phyloP scores from a whole-genome alignment of 1,284 basidiomycete genomes.

The Fomitopsis schrenkii region DNA sequence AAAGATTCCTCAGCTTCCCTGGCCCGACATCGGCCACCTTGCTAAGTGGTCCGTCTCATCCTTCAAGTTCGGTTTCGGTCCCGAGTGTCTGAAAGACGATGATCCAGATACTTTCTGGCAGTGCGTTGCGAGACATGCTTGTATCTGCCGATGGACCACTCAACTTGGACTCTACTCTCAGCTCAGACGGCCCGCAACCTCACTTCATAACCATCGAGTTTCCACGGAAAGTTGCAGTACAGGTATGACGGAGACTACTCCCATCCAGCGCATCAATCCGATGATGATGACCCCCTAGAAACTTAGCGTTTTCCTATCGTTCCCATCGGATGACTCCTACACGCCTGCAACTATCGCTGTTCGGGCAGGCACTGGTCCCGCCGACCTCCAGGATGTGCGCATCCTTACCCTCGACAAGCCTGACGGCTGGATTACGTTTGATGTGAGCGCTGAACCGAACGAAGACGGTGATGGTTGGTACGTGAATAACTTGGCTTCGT shows the following conservation, averaged over 20 bases:
- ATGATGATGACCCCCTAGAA: constrained; percentile 49
- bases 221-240: constrained; percentile 84
- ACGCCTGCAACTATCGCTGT: constrained; percentile 91
- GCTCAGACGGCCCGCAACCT: constrained; percentile 96
- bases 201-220: constrained; percentile 96
- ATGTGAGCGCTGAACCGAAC: constrained; percentile 74
- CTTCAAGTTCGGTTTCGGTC: constrained; percentile 95
- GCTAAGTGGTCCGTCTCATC: constrained; percentile 98
- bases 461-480: constrained; percentile 76
- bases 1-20: constrained; percentile 49
- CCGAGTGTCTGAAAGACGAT: constrained; percentile 85
- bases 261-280: not conserved
- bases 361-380: constrained; percentile 87
- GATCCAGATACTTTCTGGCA: constrained; percentile 98
- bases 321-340: constrained; percentile 91
- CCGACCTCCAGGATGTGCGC: constrained; percentile 92
- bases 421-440: constrained; percentile 93
- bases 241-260: constrained; percentile 42
- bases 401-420: constrained; percentile 84
- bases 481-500: constrained; percentile 20
- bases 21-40: constrained; percentile 79
- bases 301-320: constrained; percentile 87
- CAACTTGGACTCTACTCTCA: constrained; percentile 28
- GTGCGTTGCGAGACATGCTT: constrained; percentile 48
- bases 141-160: not conserved